A percentile compares a stretch with the other conserved stretches of the same genome.
phyloP scores from a whole-genome alignment of 2,329 filamentous ascomycete genomes.

The Botrytis aclada region DNA sequence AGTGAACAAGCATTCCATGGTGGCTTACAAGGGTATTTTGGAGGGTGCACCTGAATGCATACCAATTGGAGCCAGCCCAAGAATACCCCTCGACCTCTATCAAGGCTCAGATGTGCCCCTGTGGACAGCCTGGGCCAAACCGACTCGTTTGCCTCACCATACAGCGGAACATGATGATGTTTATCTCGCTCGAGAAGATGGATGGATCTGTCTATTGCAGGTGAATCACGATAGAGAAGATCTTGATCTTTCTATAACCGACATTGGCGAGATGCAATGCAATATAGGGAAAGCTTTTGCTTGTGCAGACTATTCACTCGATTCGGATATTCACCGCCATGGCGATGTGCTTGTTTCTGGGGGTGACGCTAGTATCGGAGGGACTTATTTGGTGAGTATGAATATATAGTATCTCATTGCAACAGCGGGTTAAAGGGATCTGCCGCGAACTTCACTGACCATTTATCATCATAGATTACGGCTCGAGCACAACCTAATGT shows the following conservation, averaged over 20 bases:
- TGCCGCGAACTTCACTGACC: conserved; percentile 8
- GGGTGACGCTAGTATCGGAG: conserved; percentile 71
- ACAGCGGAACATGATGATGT: conserved; percentile 69
- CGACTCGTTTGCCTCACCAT: conserved; percentile 61
- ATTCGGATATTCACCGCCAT: conserved; percentile 36
- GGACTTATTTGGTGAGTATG: conserved; percentile 53
- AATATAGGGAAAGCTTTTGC: conserved; percentile 82
- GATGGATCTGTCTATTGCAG: conserved; percentile 70
- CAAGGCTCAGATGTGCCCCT: conserved; percentile 50
- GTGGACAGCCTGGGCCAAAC: conserved; percentile 84
- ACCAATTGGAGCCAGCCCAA: background rate
- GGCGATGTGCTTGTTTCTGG: conserved; percentile 41
- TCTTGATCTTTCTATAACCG: conserved; percentile 50
- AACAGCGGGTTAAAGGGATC: too few relatives aligned
- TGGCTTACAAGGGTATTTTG: conserved; percentile 54
- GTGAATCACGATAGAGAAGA: conserved; percentile 54
- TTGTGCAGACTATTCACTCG: conserved; percentile 58
- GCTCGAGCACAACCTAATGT: conserved; percentile 53
- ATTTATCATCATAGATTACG: conserved; percentile 43
- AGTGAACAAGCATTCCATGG: conserved; percentile 59
- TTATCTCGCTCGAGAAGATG: conserved; percentile 86
- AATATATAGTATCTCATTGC: background rate
- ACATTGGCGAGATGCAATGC: conserved; percentile 64
- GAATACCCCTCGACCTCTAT: conserved; percentile 36
- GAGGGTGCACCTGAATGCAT: conserved; percentile 44